A percentile compares a stretch with the other conserved stretches of the same genome.
These are phyloP conservation scores for Linnemannia zychae DNA, from an alignment of 192 early-diverging fungal genomes.

Conservation along the genomic window DNA sequence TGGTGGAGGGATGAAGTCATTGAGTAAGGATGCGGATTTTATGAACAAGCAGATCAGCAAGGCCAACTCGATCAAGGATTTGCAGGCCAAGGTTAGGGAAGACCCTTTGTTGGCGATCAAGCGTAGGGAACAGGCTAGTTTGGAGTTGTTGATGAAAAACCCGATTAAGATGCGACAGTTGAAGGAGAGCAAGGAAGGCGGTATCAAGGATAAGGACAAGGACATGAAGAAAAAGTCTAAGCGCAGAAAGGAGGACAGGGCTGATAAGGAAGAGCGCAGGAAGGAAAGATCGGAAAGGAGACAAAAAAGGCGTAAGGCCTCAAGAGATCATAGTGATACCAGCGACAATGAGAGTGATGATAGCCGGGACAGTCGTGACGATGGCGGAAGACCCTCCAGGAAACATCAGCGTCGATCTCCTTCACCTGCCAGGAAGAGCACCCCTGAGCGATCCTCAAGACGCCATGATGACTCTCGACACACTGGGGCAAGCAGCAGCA, in stretches of 20 bases:
- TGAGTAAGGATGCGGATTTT: slow-evolving; percentile 34
- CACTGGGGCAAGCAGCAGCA: background rate
- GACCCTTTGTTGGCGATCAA: slow-evolving; percentile 95
- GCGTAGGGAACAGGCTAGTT: slow-evolving; percentile 83
- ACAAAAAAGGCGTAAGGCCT: slow-evolving; percentile 41
- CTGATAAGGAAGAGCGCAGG: slow-evolving; percentile 57
- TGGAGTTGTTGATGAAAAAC: slow-evolving; percentile 82
- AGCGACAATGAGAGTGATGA: slow-evolving; percentile 29
- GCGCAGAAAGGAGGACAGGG: slow-evolving; percentile 55
- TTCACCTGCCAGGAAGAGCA: background rate
- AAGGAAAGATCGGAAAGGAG: slow-evolving; percentile 42
- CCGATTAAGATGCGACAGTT: slow-evolving; percentile 74
- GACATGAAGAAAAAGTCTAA: slow-evolving; percentile 59
- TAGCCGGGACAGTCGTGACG: slow-evolving; percentile 16
- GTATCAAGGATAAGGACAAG: slow-evolving; percentile 31
- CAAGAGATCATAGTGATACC: slow-evolving; percentile 10
- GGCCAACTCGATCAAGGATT: slow-evolving; percentile 87
- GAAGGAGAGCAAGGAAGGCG: slow-evolving; percentile 59
- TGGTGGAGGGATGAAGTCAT: slow-evolving; percentile 33
- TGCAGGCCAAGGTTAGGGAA: slow-evolving; percentile 87
- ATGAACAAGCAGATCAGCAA: slow-evolving; percentile 57
- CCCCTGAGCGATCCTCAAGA: background rate
- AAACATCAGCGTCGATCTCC: slow-evolving; percentile 21
- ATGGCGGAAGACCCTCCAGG: slow-evolving; percentile 15
- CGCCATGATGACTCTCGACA: background rate